Base-by-base conservation (phyloP, 2,329 filamentous ascomycete genomes). In the Fusarium hostae region DNA sequence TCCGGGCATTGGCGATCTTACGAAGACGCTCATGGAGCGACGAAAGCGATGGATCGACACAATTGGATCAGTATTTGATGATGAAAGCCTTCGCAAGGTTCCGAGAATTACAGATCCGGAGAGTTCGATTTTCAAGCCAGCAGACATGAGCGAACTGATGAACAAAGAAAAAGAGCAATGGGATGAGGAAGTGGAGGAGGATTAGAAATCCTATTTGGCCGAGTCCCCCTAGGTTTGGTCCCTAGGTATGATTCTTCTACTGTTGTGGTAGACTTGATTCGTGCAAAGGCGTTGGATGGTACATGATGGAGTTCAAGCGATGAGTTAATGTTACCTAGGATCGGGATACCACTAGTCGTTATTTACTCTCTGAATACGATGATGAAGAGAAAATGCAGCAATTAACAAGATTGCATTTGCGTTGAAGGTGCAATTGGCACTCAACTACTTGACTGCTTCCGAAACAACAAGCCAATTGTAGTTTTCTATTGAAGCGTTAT, bases 1-100 rank as follows among this genome's bases (percentile, higher is more conserved):
- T n/a, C 90, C 92, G 4, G 92, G 92, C 45, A 97, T 99, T 59
- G 96, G 96, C 32, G 96, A 99, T 81, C 87, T 94, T 64, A 96
- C 96, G 6, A 91, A 94, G 79, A 95, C 91, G 47, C 86, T 99
- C 30, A 98, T 99, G 95, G 95, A 98, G 80, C 88, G 95, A 66
- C 89, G 95, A 61, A 88, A 90, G 78, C 90, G 94, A 73, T 99
- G 96, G 95, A 94, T 94, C 71, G 92, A 94, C 71, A 95, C 90
- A 41, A 97, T 99, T 73, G 94, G 94, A 0, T 92, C 94, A 1
- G 94, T 98, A 1, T 97, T 99, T 76, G 91, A 95, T 68, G 93
- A 93, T 75, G 94, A 95, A 75, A 91, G 90, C 75, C 87, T 94
- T 39, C 89, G 88, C 68, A 89, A 87, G 60, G 91, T 98, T 44